Evolutionary conservation across 352 stramenopile genomes (phyloP), one percentile per base, ranked within the genome.

Genomic region (Phytophthora boehmeriae): DNA sequence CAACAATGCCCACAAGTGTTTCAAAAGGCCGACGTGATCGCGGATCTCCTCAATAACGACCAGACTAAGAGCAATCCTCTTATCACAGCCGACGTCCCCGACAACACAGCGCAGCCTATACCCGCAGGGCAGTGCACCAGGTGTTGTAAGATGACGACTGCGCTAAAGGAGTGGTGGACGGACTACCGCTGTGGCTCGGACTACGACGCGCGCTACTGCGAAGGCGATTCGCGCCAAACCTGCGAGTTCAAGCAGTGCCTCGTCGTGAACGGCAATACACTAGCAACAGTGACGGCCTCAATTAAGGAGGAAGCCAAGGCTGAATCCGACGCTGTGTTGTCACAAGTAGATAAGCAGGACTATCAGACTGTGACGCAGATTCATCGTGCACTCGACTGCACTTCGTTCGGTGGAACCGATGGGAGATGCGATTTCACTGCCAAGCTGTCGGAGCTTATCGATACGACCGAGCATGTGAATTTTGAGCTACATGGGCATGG

Each of bases 331-430:
- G 32, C 59, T 16, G 73, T 89, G 22, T 47, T 89, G 8, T 35
- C 60, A 13, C 30, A 79, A 16, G 49, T 87, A 22, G 42, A 68
- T 17, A 23, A 72, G 23, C 36, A 78, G 25, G 72, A 54, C 1
- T 89, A 76, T 53, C 70, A 90, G 48, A 76, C 78, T 0, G 39
- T 63, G 36, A 88, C 83, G 8, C 75, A 93, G 57, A 78, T 93
- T 30, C 83, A 93, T 54, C 75, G 73, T 28, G 64, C 73, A 8
- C 48, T 91, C 10, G 63, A 80, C 48, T 93, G 83, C 56, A 62
- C 75, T 11, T 61, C 45, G 0, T 78, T 89, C 30, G 67, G 71
- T 49, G 50, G 41, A n/a, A 59, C 45, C 30, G 48, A 71, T 8
- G 51, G 53, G 14, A 44, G 54, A 28, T 90, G 80, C 44, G 49